Evolutionary conservation across 2,329 filamentous ascomycete species (phyloP).

Genomic region (Pseudonectria foliicola): DNA sequence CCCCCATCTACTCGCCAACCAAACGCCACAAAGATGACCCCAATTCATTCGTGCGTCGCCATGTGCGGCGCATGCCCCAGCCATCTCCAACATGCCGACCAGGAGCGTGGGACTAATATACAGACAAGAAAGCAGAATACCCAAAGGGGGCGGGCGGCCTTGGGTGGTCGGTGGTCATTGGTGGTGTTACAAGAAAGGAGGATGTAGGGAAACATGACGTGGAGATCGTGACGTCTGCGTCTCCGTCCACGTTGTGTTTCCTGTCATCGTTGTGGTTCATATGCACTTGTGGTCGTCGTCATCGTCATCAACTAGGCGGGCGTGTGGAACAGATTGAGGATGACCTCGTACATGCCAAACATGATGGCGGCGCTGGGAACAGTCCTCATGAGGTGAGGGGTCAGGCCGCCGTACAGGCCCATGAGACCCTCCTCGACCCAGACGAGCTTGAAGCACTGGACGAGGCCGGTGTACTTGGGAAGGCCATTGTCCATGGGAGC

Average conservation of each 20-base stretch:
- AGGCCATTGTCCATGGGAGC: conserved; percentile 65
- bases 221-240: neutral
- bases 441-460: conserved; percentile 82
- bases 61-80: no score
- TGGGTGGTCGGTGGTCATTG: neutral
- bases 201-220: neutral
- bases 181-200: neutral
- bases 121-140: no score
- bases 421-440: conserved; percentile 83
- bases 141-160: no score
- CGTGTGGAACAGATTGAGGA: conserved; percentile 41
- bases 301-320: conserved; percentile 20
- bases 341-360: conserved; percentile 78
- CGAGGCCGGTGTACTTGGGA: conserved; percentile 79
- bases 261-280: neutral
- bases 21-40: no score
- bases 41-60: no score
- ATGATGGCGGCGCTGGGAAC: conserved; percentile 93
- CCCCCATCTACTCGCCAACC: no score
- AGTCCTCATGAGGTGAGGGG: conserved; percentile 82
- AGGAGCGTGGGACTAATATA: no score
- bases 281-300: neutral
- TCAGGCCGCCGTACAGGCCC: conserved; percentile 82
- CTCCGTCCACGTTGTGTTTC: neutral
- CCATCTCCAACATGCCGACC: no score